Conservation (phyloP, 306 rosid species). For the Quercus suber region DNA sequence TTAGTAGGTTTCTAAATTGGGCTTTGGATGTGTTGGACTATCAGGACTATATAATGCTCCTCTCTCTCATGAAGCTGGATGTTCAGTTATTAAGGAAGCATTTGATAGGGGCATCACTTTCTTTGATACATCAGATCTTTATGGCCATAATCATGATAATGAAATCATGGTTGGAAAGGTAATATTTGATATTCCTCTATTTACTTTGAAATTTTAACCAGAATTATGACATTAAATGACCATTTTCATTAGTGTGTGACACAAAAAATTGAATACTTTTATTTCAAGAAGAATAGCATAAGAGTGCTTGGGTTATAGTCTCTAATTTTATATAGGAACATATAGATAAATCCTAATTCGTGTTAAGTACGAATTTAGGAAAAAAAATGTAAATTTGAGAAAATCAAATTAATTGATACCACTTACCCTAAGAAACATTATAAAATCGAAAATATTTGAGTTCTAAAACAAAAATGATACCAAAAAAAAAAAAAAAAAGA, state of each 20-base stretch:
- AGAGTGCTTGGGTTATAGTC: too few species aligned
- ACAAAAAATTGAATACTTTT: too few species aligned
- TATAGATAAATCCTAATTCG: too few species aligned
- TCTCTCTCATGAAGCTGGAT: conserved; percentile 67
- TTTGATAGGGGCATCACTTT: conserved; percentile 65
- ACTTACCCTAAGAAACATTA: too few species aligned
- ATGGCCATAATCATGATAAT: conserved; percentile 58
- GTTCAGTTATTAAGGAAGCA: conserved; percentile 57
- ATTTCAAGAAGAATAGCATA: too few species aligned
- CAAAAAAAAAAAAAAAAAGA: too few species aligned
- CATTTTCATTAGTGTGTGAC: not conserved
- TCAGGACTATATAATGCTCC: conserved; percentile 64
- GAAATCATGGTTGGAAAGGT: conserved; percentile 81
- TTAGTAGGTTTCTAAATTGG: conserved; percentile 69
- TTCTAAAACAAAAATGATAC: too few species aligned
- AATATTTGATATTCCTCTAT: not conserved
- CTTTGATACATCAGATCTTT: conserved; percentile 65
- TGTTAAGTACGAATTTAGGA: too few species aligned
- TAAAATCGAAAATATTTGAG: too few species aligned
- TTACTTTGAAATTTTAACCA: not conserved
- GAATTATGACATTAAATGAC: not conserved
- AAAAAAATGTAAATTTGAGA: too few species aligned
- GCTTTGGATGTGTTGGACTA: conserved; percentile 81
- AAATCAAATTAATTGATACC: too few species aligned
- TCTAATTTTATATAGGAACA: too few species aligned